Percentiles rank a stretch among this genome's conserved stretches.
Conservation (phyloP, 2,329 filamentous ascomycete species). For the Stagonosporopsis cucurbitacearum region DNA sequence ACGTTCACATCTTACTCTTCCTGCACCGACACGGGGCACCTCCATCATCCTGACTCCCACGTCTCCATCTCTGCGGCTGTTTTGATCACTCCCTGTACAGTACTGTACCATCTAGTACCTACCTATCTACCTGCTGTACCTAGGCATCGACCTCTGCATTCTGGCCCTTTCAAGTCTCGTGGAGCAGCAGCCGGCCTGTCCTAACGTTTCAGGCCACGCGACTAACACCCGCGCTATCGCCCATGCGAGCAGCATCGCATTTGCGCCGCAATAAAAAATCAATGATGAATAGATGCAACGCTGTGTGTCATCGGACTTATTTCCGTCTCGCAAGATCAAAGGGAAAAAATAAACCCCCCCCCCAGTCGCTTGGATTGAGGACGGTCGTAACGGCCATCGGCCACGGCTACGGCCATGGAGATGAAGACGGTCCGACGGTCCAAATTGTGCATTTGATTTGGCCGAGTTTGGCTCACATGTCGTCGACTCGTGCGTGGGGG, state of each 20-base stretch:
- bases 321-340: constrained; percentile 5
- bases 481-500: background rate
- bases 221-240: constrained; percentile 1
- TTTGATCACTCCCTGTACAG: no score
- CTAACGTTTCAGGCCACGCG: constrained; percentile 6
- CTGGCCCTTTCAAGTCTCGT: background rate
- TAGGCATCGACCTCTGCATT: no score
- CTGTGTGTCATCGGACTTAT: constrained; percentile 5
- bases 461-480: background rate
- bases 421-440: constrained; percentile 6
- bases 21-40: no score
- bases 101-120: no score
- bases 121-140: no score
- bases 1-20: no score
- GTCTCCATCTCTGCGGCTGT: background rate
- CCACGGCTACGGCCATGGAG: no score
- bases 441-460: background rate
- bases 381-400: no score
- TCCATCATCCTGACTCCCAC: no score
- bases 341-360: no score
- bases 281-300: no score
- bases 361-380: no score
- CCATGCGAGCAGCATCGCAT: background rate
- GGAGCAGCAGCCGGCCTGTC: background rate
- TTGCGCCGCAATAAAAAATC: background rate